These are phyloP conservation scores for Pseudocercospora fuligena DNA, from an alignment of 2,329 filamentous ascomycete genomes.

Conservation along the genomic window DNA sequence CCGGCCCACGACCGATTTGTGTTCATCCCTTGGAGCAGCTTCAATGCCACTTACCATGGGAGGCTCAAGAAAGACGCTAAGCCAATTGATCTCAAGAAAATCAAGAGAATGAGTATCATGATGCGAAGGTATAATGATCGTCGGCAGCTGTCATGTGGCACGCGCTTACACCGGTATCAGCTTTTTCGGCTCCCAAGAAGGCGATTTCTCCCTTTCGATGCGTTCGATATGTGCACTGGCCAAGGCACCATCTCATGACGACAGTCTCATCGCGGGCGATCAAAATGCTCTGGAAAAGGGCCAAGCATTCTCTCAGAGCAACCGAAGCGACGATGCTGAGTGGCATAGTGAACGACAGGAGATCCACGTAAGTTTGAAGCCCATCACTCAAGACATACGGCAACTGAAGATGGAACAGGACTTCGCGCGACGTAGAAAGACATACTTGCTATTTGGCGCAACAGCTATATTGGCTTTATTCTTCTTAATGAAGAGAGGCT, in stretches of 20 bases:
- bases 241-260: conserved; percentile 27
- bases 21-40: conserved; percentile 65
- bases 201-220: conserved; percentile 66
- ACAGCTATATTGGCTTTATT: background rate
- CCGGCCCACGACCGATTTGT: conserved; percentile 45
- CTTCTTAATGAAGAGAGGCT: background rate
- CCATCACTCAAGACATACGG: background rate
- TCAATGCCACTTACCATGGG: conserved; percentile 76
- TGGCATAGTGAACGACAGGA: background rate
- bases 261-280: background rate
- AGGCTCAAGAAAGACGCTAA: conserved; percentile 64
- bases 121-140: conserved; percentile 67
- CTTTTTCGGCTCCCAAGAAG: conserved; percentile 76
- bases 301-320: background rate
- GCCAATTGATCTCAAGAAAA: conserved; percentile 61
- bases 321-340: background rate
- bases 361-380: background rate
- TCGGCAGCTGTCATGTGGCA: background rate
- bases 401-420: background rate
- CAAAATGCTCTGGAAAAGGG: conserved; percentile 23
- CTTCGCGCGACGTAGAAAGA: background rate
- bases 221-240: conserved; percentile 58
- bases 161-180: conserved; percentile 47
- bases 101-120: conserved; percentile 77
- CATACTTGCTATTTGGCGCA: background rate